Evolutionary conservation across 2,329 filamentous ascomycete species (phyloP).

Genomic region (Dactylellina parvicollis): DNA sequence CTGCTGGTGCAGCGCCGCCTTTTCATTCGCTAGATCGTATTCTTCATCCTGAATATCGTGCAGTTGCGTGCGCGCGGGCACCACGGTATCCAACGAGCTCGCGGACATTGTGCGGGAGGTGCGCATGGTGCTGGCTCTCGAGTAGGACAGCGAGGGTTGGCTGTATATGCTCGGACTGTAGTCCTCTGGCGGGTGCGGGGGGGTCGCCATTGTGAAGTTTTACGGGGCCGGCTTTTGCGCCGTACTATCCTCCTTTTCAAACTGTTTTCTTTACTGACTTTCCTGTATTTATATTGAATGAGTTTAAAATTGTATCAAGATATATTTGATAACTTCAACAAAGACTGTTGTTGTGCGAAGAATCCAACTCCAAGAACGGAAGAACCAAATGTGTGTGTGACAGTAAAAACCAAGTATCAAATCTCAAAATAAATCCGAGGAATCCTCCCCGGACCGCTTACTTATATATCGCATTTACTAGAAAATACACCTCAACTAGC

Average conservation of each 20-base stretch:
- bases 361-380: too few relatives aligned
- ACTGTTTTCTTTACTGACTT: background rate
- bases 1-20: background rate
- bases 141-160: constrained; percentile 25
- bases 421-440: too few relatives aligned
- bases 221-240: too few relatives aligned
- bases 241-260: background rate
- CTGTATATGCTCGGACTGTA: constrained; percentile 47
- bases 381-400: too few relatives aligned
- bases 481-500: too few relatives aligned
- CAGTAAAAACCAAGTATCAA: too few relatives aligned
- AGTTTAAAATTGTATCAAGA: background rate
- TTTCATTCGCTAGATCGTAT: constrained; percentile 9
- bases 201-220: constrained; percentile 14
- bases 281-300: background rate
- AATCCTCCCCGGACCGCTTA: too few relatives aligned
- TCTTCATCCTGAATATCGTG: too few relatives aligned
- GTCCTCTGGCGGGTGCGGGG: background rate
- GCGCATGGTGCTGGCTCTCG: constrained; percentile 14
- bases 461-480: too few relatives aligned
- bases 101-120: constrained; percentile 8
- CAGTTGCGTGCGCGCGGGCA: background rate
- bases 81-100: constrained; percentile 19
- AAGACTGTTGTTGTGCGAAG: too few relatives aligned
- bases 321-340: background rate